Percentiles rank a stretch among this genome's conserved stretches.
Conservation (phyloP, 1,284 basidiomycete genomes). For the Leccinum olivaceoglutinosum region DNA sequence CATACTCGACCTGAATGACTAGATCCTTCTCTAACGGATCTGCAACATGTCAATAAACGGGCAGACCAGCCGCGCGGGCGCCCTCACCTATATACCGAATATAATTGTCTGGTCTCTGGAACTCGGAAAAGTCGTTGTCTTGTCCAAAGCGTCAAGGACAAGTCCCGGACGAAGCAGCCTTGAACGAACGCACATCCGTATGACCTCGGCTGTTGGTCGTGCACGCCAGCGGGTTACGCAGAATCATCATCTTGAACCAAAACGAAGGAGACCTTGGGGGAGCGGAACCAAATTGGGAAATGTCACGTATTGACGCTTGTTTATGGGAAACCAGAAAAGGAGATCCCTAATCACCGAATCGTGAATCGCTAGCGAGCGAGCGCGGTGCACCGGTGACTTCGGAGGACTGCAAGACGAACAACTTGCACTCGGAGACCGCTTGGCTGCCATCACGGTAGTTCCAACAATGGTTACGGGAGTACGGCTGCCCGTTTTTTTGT, state of each 20-base stretch:
- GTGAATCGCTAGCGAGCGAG: too few species aligned
- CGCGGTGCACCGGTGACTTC: too few species aligned
- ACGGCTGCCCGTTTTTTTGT: neutral
- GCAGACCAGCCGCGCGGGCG: neutral
- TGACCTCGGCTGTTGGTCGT: constrained; percentile 47
- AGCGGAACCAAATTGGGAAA: constrained; percentile 30
- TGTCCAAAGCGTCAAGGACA: constrained; percentile 8
- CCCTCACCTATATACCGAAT: constrained; percentile 81
- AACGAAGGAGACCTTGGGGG: constrained; percentile 56
- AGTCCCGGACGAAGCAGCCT: neutral
- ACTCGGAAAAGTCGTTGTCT: constrained; percentile 82
- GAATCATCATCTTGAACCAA: constrained; percentile 54
- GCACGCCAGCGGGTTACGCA: constrained; percentile 48
- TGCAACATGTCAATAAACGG: constrained; percentile 28
- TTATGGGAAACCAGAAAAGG: constrained; percentile 16
- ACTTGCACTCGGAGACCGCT: neutral
- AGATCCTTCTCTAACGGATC: constrained; percentile 93
- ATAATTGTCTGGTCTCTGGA: constrained; percentile 78
- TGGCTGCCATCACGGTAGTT: neutral
- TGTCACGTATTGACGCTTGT: constrained; percentile 11
- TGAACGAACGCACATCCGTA: constrained; percentile 51
- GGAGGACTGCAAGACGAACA: neutral
- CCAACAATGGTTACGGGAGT: neutral
- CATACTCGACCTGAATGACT: constrained; percentile 93
- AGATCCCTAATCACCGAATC: constrained; percentile 7